Conservation (phyloP, 306 rosid genomes). For the Castanea sativa region DNA sequence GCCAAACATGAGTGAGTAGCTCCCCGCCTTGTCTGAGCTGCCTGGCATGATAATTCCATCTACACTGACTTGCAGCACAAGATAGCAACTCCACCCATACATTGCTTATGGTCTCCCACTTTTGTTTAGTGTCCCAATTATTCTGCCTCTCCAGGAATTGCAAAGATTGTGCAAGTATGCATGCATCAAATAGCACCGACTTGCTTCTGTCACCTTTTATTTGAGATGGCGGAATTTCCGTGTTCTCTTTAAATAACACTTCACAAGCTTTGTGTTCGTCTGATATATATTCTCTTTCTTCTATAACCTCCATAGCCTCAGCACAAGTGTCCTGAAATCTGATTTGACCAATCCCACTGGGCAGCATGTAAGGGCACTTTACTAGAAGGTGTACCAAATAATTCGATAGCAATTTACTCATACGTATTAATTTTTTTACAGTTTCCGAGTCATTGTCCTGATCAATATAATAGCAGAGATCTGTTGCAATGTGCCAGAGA, state of each 20-base stretch:
- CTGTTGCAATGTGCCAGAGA: conserved; percentile 11
- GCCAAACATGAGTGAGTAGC: conserved; percentile 35
- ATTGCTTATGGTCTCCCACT: conserved; percentile 6
- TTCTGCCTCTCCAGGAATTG: neutral
- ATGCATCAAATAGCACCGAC: neutral
- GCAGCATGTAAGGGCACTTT: neutral
- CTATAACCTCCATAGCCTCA: neutral
- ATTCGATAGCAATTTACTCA: neutral
- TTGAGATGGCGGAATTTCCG: too few species aligned
- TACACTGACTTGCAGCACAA: conserved; percentile 25
- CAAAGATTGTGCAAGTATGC: neutral
- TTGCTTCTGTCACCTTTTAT: too few species aligned
- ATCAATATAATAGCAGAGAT: neutral
- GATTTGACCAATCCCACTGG: too few species aligned
- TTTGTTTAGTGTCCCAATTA: neutral
- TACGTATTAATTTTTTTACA: neutral
- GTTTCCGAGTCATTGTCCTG: neutral
- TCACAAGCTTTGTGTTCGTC: neutral
- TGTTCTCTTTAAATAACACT: too few species aligned
- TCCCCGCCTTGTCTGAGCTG: conserved; percentile 20
- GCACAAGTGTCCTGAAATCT: too few species aligned
- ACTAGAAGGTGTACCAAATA: conserved; percentile 13
- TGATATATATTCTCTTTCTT: neutral
- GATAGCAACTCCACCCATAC: conserved; percentile 30
- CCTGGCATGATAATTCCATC: conserved; percentile 3